Evolutionary conservation across 345 rosid species (phyloP).

Genomic region (Pugionium cornutum): DNA sequence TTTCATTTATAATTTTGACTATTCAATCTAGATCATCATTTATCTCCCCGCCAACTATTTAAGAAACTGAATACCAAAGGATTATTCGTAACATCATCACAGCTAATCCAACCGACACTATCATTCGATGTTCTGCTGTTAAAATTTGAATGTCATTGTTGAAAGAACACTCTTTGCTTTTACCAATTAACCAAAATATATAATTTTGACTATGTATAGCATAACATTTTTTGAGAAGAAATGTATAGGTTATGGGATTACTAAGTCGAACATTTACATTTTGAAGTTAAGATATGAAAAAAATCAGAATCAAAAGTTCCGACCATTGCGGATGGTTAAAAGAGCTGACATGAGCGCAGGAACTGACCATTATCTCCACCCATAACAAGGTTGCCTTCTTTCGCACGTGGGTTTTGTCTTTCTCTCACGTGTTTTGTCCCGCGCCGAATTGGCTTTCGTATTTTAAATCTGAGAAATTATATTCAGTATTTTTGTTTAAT

Average conservation of each 20-base stretch:
- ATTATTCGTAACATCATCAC: too few relatives aligned
- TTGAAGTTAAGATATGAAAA: background rate
- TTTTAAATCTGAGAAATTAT: background rate
- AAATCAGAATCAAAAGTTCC: background rate
- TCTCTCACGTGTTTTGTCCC: conserved; percentile 38
- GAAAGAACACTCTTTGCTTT: too few relatives aligned
- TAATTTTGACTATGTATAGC: background rate
- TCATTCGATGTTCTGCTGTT: too few relatives aligned
- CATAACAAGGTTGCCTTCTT: conserved; percentile 30
- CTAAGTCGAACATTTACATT: background rate
- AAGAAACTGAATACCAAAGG: too few relatives aligned
- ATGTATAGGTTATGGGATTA: background rate
- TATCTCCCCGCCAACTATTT: too few relatives aligned
- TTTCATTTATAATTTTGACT: too few relatives aligned
- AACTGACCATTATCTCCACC: conserved; percentile 23
- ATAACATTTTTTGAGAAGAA: background rate
- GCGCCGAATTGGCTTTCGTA: conserved; percentile 34
- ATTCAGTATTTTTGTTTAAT: background rate
- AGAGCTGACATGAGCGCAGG: conserved; percentile 25
- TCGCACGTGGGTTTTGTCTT: conserved; percentile 37
- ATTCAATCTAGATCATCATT: too few relatives aligned
- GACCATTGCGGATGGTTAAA: conserved; percentile 31
- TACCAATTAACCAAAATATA: too few relatives aligned
- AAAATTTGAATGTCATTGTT: too few relatives aligned
- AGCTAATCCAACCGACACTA: too few relatives aligned